phyloP scores from a whole-genome alignment of 106 monocot genomes.

The Dendrobium chrysotoxum region DNA sequence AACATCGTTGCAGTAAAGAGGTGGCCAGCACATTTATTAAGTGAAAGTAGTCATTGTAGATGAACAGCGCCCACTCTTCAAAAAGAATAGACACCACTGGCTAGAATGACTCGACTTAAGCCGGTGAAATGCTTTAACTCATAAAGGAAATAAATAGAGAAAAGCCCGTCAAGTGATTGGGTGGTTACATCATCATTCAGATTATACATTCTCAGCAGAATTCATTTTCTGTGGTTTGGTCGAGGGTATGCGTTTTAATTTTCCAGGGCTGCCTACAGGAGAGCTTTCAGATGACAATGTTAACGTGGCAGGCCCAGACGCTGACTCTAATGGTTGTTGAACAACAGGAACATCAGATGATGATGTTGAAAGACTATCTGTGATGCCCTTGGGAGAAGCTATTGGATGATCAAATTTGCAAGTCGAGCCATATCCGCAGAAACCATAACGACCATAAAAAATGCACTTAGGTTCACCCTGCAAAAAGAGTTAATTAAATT shows the following conservation, averaged over 20 bases:
- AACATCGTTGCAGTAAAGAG: neutral
- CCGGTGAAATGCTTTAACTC: neutral
- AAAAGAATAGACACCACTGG: too few relatives aligned
- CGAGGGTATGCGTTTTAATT: slow-evolving; percentile 12
- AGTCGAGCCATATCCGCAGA: slow-evolving; percentile 60
- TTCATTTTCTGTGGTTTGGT: slow-evolving; percentile 27
- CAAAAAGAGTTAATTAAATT: neutral
- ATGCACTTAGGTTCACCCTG: slow-evolving; percentile 52
- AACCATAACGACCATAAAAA: slow-evolving; percentile 58
- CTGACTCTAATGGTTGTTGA: slow-evolving; percentile 24
- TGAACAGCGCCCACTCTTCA: neutral
- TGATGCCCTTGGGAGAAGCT: slow-evolving; percentile 44
- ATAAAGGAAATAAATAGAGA: neutral
- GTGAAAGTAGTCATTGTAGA: neutral
- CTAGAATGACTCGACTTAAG: neutral
- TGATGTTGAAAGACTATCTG: slow-evolving; percentile 33
- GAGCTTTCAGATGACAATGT: slow-evolving; percentile 26
- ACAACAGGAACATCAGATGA: slow-evolving; percentile 27
- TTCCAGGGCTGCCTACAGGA: slow-evolving; percentile 19
- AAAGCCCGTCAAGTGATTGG: neutral
- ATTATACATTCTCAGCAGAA: slow-evolving; percentile 22
- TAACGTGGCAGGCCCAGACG: slow-evolving; percentile 24
- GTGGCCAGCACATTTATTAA: neutral
- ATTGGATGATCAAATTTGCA: slow-evolving; percentile 83
- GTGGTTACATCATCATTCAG: slow-evolving; percentile 7